Evolutionary conservation across 2,329 filamentous ascomycete genomes (phyloP), one percentile per base, ranked within the genome.

Genomic region (Zelopaecilomyces penicillatus): DNA sequence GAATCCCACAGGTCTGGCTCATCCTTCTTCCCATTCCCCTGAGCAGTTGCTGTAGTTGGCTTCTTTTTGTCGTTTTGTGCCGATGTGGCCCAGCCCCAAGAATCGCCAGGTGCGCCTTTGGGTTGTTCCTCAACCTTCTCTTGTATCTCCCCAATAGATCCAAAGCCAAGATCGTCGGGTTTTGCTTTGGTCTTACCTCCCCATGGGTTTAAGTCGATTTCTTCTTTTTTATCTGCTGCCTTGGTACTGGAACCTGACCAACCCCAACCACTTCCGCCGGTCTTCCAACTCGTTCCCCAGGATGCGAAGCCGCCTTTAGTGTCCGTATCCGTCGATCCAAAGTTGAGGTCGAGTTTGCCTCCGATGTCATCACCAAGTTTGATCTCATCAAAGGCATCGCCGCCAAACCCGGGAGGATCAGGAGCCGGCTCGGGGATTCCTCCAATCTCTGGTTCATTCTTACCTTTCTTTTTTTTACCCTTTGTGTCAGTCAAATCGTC

Each of bases 301-400:
- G 69, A 65, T 40, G 78, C 73, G 53, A 84, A 73, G 35, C 56
- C 48, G 34, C 62, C 57, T 51, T 75, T 75, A 9, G 58, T 57
- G 33, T 68, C 67, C 27, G 66, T 64, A n/a, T n/a, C n/a, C n/a
- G n/a, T n/a, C 30, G 66, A 59, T 41, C 73, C 74, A 53, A 80
- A 73, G 48, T 69, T 74, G 10, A 80, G 57, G 49, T 81, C 76
- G 5, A 80, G 57, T 44, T 77, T 75, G 1, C 78, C 76, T n/a
- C 67, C 70, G 28, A 65, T 57, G 45, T 83, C 80, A 51, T 81
- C 75, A n/a, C 60, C 60, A 28, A 87, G 63, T 54, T 79, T 84
- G 52, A 88, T 79, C 29, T 87, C 82, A 37, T 85, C 73, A 52
- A 87, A 86, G 5, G 60, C 52, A 41, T 64, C 62, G n/a, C 72